phyloP scores from a whole-genome alignment of 1,139 yeast species.

The Lodderomyces oxycetoniae region DNA sequence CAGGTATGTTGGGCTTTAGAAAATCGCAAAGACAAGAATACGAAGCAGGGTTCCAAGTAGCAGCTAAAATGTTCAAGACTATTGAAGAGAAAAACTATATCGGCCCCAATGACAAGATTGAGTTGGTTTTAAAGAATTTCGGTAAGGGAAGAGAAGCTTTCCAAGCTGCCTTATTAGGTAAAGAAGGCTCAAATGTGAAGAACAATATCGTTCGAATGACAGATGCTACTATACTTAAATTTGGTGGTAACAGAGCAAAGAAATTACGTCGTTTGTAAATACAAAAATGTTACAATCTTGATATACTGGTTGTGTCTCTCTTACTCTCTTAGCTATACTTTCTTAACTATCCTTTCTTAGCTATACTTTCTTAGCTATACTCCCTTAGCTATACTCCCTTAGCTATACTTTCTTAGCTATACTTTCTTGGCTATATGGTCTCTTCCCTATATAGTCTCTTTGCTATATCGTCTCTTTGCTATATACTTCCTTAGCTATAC shows the following conservation, averaged over 20 bases:
- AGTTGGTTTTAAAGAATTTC: slow-evolving; percentile 71
- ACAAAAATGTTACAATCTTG: too few species aligned
- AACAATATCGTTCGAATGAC: slow-evolving; percentile 62
- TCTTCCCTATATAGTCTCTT: too few species aligned
- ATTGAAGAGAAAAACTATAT: slow-evolving; percentile 59
- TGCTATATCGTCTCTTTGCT: too few species aligned
- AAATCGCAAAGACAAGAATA: slow-evolving; percentile 83
- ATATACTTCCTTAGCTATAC: too few species aligned
- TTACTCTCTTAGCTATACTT: too few species aligned
- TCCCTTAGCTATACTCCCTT: too few species aligned
- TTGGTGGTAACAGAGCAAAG: slow-evolving; percentile 91
- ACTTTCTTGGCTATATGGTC: too few species aligned
- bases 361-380: too few species aligned
- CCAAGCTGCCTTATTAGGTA: slow-evolving; percentile 77
- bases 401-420: too few species aligned
- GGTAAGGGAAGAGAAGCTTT: slow-evolving; percentile 92
- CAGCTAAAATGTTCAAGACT: slow-evolving; percentile 64
- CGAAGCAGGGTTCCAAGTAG: slow-evolving; percentile 90
- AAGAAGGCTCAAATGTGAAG: slow-evolving; percentile 73
- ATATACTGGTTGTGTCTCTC: too few species aligned
- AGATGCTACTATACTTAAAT: slow-evolving; percentile 76
- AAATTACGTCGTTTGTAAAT: slow-evolving; percentile 58
- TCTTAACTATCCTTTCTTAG: too few species aligned
- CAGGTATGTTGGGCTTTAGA: slow-evolving; percentile 73
- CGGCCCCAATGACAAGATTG: slow-evolving; percentile 53